Evolutionary conservation across 352 stramenopile genomes (phyloP), one percentile per base, ranked within the genome.

Genomic region (Phytophthora constricta): DNA sequence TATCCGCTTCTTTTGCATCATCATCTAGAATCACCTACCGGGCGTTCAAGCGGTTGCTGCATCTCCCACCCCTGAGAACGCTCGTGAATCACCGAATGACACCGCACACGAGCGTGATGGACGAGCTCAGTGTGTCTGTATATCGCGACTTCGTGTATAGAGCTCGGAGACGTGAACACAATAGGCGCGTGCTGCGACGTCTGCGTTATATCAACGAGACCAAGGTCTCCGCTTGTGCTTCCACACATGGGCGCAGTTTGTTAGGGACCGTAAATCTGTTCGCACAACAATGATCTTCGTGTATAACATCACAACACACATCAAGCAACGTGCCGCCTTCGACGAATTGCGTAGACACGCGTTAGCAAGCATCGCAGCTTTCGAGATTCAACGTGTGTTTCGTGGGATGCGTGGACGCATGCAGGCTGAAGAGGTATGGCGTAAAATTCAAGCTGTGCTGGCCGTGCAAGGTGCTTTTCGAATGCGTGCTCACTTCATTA

Each of bases 401-500:
- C 82, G 84, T 9, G 82, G 84, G 4, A 77, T 81, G 57, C 46
- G 63, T 4, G 82, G 79, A 0, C 66, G 84, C 14, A 67, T 72
- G 7, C 26, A 60, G 7, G 80, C 80, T 4, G 59, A 73, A 17
- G 64, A 73, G 9, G 58, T 73, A 22, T 76, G 66, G 62, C 53
- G 23, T 20, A 68, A 76, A 19, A 66, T 92, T 1, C 80, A 91
- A 62, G 82, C 82, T 16, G 80, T 65, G 2, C 55, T 90, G 41
- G 58, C 49, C 62, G 82, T 92, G 26, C 84, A 92, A 59, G 77
- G 82, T 20, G 82, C 84, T 4, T 87, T 86, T 67, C 84, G 84
- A 13, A 85, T 85, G 72, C 84, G 82, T 11, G 83, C 78, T 41
- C 71, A 91, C 56, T 87, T 92, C 41, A 64, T 75, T 25, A 61